These are phyloP conservation scores for Paramicrosporidium saccamoebae DNA, from an alignment of 371 early-diverging fungal species.

Conservation along the genomic window DNA sequence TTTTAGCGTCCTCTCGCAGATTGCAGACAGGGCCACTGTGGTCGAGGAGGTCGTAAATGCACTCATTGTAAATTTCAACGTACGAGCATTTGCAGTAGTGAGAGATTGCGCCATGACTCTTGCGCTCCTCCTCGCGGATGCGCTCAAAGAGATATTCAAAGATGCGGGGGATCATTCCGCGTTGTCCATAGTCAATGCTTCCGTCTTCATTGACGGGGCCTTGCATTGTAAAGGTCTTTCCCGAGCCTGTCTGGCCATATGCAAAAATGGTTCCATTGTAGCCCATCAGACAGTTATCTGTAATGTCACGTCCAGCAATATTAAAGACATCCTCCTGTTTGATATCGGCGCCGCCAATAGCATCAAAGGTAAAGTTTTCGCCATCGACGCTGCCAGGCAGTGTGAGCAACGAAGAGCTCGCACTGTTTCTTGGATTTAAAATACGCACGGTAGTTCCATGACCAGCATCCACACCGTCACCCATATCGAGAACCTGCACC, in stretches of 20 bases:
- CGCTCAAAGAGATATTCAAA: constrained; percentile 14
- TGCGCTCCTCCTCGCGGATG: constrained; percentile 9
- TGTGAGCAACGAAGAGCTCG: neutral
- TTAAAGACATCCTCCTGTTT: constrained; percentile 13
- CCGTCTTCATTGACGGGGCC: constrained; percentile 11
- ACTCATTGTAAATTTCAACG: constrained; percentile 73
- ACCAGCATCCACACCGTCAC: constrained; percentile 1
- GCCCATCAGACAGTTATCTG: constrained; percentile 30
- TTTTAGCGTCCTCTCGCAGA: constrained; percentile 17
- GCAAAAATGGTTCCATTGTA: constrained; percentile 63
- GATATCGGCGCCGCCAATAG: constrained; percentile 10
- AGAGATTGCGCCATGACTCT: constrained; percentile 7
- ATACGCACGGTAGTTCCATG: neutral
- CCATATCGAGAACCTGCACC: neutral
- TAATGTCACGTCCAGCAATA: constrained; percentile 17
- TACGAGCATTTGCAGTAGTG: constrained; percentile 40
- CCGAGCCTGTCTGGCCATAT: constrained; percentile 60
- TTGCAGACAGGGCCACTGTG: constrained; percentile 10
- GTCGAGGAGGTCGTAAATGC: constrained; percentile 45
- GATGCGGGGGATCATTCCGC: constrained; percentile 18
- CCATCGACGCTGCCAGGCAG: constrained; percentile 7
- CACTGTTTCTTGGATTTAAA: constrained; percentile 1
- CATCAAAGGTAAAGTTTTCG: constrained; percentile 16
- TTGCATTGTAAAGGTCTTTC: constrained; percentile 60
- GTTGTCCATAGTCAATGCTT: constrained; percentile 6